Percentiles rank a stretch among this genome's conserved stretches.
Conservation (phyloP, 305 asterid species). For the Coffea humblotiana region DNA sequence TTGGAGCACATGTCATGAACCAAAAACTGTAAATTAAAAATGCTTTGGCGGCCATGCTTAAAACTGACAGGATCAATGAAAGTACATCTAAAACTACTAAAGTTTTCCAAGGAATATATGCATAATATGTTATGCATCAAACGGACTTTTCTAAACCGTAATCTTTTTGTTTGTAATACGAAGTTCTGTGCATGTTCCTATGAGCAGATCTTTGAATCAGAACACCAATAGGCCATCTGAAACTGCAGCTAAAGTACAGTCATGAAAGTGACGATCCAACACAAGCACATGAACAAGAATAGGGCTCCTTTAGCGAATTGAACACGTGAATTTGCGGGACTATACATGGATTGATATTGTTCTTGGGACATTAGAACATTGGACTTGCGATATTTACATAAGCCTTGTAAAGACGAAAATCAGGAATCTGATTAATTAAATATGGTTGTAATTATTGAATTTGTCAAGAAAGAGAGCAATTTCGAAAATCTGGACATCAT, state of each 20-base stretch:
- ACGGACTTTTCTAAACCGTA: neutral
- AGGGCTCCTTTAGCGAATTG: neutral
- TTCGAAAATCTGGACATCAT: neutral
- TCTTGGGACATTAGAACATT: neutral
- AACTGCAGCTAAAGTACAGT: neutral
- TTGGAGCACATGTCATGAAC: slow-evolving; percentile 52
- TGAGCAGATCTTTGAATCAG: neutral
- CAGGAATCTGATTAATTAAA: neutral
- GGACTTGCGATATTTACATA: neutral
- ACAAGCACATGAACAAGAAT: neutral
- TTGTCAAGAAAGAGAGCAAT: neutral
- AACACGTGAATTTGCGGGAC: neutral
- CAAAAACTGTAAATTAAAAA: slow-evolving; percentile 38
- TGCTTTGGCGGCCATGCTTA: slow-evolving; percentile 22
- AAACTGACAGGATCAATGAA: neutral
- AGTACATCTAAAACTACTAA: slow-evolving; percentile 6
- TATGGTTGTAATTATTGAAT: too few species aligned
- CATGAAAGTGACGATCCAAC: neutral
- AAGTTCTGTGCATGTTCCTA: neutral
- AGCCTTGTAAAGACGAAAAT: neutral
- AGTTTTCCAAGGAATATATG: neutral
- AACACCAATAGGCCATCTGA: neutral
- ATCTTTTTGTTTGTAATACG: neutral
- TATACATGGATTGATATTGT: neutral
- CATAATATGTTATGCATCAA: neutral